Evolutionary conservation across 805 yeast species (phyloP), one percentile per base, ranked within the genome.

Genomic region (Ogataea chonburiensis): DNA sequence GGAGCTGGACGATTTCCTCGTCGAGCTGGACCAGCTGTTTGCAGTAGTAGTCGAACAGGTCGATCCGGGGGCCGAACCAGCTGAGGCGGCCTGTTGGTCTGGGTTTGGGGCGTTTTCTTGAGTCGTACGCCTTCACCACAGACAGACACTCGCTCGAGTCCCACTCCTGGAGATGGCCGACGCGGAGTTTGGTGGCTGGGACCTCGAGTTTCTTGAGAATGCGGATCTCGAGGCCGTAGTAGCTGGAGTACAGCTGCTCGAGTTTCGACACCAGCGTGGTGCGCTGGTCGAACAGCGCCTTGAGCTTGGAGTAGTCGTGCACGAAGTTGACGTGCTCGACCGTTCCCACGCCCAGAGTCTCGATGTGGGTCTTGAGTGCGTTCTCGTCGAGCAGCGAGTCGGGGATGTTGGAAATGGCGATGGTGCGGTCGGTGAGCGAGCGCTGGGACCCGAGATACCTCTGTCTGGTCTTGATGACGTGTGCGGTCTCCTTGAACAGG

Each of bases 391-490:
- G 61, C 47, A 77, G 56, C 24, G 61, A 54, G 26, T 55, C 57
- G 1, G 83, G 83, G 13, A 77, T 75, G 24, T 77, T 77, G 30
- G 74, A 73, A 12, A 77, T 57, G 31, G 69, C 58, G 28, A 77
- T 74, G 5, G 83, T 77, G 41, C 81, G 57, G 54, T 77, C 83
- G 2, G 81, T 75, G 31, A 77, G 61, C 12, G 81, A 71, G 55
- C 74, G 67, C 49, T 77, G 82, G 5, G 76, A 66, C 0, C 82
- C 83, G 39, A 77, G 58, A 52, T 74, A 76, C 45, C 70, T 66
- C 48, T 77, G 83, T 25, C 83, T 58, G 1, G 75, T 70, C 43
- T 66, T 66, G 31, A 77, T 66, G 21, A 77, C 72, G 35, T 59
- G 61, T 11, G 64, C 60, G 14, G 82, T 77, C 50, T 64, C 73